These are phyloP conservation scores for Leishmania amazonensis DNA, from an alignment of 208 protist species.

Conservation along the genomic window DNA sequence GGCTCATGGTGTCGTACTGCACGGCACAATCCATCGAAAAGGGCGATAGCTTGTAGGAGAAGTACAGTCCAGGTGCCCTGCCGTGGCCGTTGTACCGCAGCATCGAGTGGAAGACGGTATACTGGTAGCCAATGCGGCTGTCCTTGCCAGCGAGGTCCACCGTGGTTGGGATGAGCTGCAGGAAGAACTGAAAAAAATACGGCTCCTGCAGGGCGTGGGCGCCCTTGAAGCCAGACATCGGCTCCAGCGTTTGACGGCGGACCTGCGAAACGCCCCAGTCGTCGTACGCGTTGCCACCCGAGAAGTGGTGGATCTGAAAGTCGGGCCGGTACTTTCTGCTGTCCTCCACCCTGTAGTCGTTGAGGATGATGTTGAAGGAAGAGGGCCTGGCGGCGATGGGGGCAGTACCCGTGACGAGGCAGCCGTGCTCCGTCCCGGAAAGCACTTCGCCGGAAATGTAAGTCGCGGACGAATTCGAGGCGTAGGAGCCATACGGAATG, in stretches of 20 bases:
- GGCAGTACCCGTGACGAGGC: conserved; percentile 22
- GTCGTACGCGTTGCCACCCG: conserved; percentile 19
- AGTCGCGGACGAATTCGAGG: background rate
- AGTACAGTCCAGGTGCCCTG: conserved; percentile 25
- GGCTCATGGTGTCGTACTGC: conserved; percentile 35
- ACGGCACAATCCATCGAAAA: conserved; percentile 33
- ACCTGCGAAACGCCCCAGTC: conserved; percentile 32
- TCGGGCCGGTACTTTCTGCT: conserved; percentile 17
- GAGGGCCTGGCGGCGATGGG: conserved; percentile 8
- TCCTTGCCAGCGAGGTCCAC: conserved; percentile 21
- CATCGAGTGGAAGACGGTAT: conserved; percentile 33
- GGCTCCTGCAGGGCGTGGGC: background rate
- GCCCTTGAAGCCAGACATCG: conserved; percentile 7
- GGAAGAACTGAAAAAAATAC: conserved; percentile 37
- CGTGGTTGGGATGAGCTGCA: conserved; percentile 36
- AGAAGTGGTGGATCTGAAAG: conserved; percentile 20
- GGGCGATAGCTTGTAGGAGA: conserved; percentile 27
- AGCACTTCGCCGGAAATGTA: conserved; percentile 17
- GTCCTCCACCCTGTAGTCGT: conserved; percentile 13
- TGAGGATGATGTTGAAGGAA: conserved; percentile 32
- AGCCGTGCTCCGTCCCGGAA: conserved; percentile 20
- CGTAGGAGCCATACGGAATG: conserved; percentile 15
- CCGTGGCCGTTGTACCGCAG: conserved; percentile 16
- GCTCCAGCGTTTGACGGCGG: conserved; percentile 21
- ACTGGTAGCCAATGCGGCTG: conserved; percentile 20